Base-by-base conservation (phyloP, 2,329 filamentous ascomycete genomes). In the Cladosporium sp. region DNA sequence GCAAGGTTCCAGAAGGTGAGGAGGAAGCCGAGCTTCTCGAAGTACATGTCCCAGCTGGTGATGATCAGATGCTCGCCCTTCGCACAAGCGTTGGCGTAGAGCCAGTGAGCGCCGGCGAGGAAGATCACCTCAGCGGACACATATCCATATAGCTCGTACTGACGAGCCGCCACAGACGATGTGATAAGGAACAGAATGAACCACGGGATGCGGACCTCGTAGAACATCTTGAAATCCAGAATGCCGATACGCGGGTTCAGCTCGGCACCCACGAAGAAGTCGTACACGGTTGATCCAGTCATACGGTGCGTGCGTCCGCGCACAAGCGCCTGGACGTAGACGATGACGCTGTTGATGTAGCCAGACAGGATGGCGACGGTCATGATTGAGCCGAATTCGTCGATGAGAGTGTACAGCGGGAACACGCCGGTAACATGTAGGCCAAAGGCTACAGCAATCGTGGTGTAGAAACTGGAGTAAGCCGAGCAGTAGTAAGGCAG, bases 11-110 rank as follows among this genome's bases (percentile, higher is more conserved):
- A 97, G 86, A 97, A 97, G 78, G 95, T 96, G 70, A 97, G 86
- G 92, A 97, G 96, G 83, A 97, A 97, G 60, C 93, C 93, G 86
- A 91, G 93, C 81, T 97, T 97, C 83, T 97, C 93, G 74, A 92
- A 94, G 83, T 96, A 96, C 90, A 97, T 96, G 74, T 97, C 93
- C 88, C 60, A 63, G 57, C 91, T 95, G 7, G 91, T 91, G 66
- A 92, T 86, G 78, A 97, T 97, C 76, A 92, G 86, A 79, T 97
- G 92, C 80, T 97, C 93, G 58, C 91, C 93, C 82, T 97, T 97
- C 71, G 89, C 88, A 81, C 93, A 97, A 63, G 93, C 92, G 77
- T 95, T 95, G 75, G 92, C 92, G 74, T 97, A 97, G 51, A 97
- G 85, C 80, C 90, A 97, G 79, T 96, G 92, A 0, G 93, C 93